Evolutionary conservation across 2,329 filamentous ascomycete species (phyloP).

Genomic region (Neurospora sp.): DNA sequence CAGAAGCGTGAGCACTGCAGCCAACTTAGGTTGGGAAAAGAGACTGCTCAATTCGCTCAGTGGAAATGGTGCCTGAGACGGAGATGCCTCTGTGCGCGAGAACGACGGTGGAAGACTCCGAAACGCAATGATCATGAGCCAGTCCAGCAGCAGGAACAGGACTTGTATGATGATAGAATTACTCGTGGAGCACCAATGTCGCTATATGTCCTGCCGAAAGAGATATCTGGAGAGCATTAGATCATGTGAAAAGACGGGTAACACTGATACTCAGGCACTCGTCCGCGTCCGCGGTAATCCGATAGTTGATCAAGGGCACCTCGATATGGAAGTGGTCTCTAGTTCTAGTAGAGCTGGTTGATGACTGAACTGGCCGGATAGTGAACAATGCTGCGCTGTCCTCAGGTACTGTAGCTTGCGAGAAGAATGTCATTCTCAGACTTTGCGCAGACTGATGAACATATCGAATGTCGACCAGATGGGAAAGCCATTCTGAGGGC

Average conservation of each 20-base stretch:
- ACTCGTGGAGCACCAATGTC: background rate
- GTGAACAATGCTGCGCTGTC: background rate
- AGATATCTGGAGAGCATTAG: background rate
- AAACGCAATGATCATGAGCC: background rate
- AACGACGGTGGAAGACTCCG: background rate
- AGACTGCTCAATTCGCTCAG: background rate
- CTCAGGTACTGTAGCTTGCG: background rate
- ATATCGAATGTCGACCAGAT: background rate
- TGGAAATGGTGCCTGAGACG: background rate
- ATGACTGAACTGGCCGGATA: background rate
- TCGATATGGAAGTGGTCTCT: background rate
- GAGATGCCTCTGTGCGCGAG: background rate
- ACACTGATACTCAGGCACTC: background rate
- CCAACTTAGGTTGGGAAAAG: background rate
- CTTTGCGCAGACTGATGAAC: background rate
- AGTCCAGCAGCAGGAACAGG: background rate
- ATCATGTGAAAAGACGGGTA: background rate
- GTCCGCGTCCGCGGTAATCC: background rate
- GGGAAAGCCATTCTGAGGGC: background rate
- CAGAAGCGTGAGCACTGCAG: background rate
- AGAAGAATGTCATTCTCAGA: background rate
- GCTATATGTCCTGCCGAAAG: background rate
- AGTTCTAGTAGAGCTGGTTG: background rate
- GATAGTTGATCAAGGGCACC: background rate
- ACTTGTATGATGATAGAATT: background rate